Evolutionary conservation across 495 filamentous ascomycete genomes (phyloP), one percentile per base, ranked within the genome.

Genomic region (Daldinia caldariorum): DNA sequence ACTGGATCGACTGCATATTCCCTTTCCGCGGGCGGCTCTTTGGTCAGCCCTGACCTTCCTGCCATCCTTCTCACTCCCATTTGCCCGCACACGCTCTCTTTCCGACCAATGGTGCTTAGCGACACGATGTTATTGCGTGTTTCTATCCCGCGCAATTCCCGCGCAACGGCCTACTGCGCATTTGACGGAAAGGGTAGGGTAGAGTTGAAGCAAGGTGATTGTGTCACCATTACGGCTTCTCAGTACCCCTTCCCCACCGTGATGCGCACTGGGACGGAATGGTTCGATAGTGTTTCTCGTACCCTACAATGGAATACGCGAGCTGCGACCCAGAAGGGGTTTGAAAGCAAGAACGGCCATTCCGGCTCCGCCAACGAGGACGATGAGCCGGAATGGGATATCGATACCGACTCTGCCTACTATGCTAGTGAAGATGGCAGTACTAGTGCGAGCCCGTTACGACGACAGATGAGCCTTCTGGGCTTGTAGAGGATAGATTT

Each of bases 61-160:
- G 95, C 94, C 72, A 97, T 99, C 76, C 91, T 98, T 13, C 88
- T 99, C 53, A 97, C 96, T 2, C 96, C 96, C 0, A 99, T 99
- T 77, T 99, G 95, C 78, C 94, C 95, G 14, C 95, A 99, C 77
- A 97, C 94, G 0, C 85, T 99, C 18, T 96, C 92, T 38, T 98
- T 99, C 88, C 88, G 95, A 9, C 95, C 95, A 34, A 97, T 99
- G 92, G 91, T 99, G n/a, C 89, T 99, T n/a, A 94, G 92, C 37
- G 95, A 99, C 79, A 94, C 90, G 38, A 89, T 97, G 79, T 88
- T 94, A 26, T 87, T 99, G 49, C 92, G 93, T 55, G 90, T 98
- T 62, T 91, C 90, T 22, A 89, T 99, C 22, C 95, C 95, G 0
- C 85, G 86, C 50, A 85, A 89, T 70, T 94, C 92, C 37, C 92